phyloP scores from a whole-genome alignment of 2,329 filamentous ascomycete species.

The Chalara sp. region DNA sequence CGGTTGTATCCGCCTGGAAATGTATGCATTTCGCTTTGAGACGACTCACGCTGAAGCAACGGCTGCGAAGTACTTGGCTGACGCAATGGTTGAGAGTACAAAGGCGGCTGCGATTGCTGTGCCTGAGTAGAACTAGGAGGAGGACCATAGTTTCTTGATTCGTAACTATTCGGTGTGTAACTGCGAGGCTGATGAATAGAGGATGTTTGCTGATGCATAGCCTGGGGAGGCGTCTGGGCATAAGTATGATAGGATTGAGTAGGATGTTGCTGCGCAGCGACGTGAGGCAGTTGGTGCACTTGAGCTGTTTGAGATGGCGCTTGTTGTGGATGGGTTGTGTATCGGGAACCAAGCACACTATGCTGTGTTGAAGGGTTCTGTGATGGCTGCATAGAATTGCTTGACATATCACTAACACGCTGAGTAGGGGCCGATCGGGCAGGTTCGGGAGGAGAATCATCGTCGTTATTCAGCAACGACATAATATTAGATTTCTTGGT shows the following conservation, averaged over 20 bases:
- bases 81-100: conserved; percentile 22
- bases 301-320: conserved; percentile 25
- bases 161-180: conserved; percentile 23
- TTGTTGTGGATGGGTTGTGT: conserved; percentile 33
- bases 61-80: conserved; percentile 22
- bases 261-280: conserved; percentile 34
- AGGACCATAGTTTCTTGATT: conserved; percentile 33
- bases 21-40: conserved; percentile 21
- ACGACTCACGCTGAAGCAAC: conserved; percentile 22
- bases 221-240: conserved; percentile 40
- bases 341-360: conserved; percentile 16
- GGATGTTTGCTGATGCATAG: conserved; percentile 41
- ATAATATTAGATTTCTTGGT: conserved; percentile 59
- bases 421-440: conserved; percentile 13
- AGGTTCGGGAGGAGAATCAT: conserved; percentile 39
- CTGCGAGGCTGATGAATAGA: conserved; percentile 21
- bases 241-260: conserved; percentile 35
- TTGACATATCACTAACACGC: conserved; percentile 19
- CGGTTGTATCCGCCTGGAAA: conserved; percentile 21
- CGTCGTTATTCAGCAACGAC: conserved; percentile 48
- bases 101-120: conserved; percentile 22
- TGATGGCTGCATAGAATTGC: conserved; percentile 13
- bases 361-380: conserved; percentile 25
- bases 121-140: conserved; percentile 28
- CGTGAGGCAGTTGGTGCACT: conserved; percentile 42